Evolutionary conservation across 345 rosid genomes (phyloP).

Genomic region (Physaria fendleri): DNA sequence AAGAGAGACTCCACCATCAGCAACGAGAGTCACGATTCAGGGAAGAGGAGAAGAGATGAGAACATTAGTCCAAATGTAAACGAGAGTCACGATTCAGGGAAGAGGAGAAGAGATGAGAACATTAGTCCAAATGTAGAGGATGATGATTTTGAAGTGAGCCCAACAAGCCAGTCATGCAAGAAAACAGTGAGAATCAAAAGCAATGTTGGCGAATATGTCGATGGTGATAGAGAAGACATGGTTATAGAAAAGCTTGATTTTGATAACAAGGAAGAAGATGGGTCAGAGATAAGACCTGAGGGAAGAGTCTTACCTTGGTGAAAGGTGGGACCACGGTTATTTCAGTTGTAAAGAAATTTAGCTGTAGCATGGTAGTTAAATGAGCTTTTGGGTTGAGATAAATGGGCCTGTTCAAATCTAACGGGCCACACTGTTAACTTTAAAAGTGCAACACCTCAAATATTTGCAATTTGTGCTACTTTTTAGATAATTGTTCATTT

Average conservation of each 20-base stretch:
- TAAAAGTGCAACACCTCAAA: background rate
- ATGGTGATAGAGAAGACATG: slow-evolving; percentile 16
- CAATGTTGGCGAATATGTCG: slow-evolving; percentile 4
- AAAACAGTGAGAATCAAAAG: slow-evolving; percentile 35
- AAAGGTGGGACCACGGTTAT: slow-evolving; percentile 13
- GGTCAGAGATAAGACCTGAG: slow-evolving; percentile 23
- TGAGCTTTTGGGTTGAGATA: background rate
- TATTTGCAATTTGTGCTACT: background rate
- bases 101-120: slow-evolving; percentile 68
- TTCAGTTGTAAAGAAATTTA: background rate
- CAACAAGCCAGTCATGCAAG: slow-evolving; percentile 68
- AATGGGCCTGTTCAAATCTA: background rate
- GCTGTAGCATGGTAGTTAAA: too few species aligned
- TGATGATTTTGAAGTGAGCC: slow-evolving; percentile 56
- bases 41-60: slow-evolving; percentile 70
- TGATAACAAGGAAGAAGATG: slow-evolving; percentile 19
- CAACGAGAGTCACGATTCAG: slow-evolving; percentile 56
- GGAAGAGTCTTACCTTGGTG: slow-evolving; percentile 36
- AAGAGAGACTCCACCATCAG: slow-evolving; percentile 46
- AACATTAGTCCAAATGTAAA: slow-evolving; percentile 23
- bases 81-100: slow-evolving; percentile 51
- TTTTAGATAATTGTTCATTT: background rate
- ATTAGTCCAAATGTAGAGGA: slow-evolving; percentile 30
- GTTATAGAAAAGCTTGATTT: slow-evolving; percentile 21
- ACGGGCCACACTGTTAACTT: background rate